A percentile compares a stretch with the other conserved stretches of the same genome.
These are phyloP conservation scores for Microdochium bolleyi DNA, from an alignment of 2,329 filamentous ascomycete species.

Conservation along the genomic window DNA sequence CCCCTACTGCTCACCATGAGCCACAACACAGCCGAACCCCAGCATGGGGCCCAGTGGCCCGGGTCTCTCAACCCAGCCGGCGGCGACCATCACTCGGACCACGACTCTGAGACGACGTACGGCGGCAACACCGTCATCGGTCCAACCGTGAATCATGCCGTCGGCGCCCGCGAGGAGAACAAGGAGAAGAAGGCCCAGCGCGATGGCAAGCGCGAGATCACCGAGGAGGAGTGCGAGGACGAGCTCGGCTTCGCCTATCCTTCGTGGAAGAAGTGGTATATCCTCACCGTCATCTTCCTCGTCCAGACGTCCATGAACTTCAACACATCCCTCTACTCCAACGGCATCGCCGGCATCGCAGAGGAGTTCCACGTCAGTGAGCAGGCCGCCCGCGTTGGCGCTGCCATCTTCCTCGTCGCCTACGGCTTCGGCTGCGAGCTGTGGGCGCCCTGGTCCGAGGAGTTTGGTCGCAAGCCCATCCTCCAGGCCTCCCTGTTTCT, in stretches of 20 bases:
- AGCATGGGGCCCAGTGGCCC: neutral
- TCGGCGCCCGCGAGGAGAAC: slow-evolving; percentile 9
- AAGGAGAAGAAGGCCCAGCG: slow-evolving; percentile 10
- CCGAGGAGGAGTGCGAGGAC: slow-evolving; percentile 48
- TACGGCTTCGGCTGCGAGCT: slow-evolving; percentile 85
- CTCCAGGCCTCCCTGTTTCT: slow-evolving; percentile 66
- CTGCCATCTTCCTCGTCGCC: slow-evolving; percentile 68
- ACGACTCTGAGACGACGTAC: slow-evolving; percentile 1
- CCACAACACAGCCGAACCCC: neutral
- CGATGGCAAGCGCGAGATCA: slow-evolving; percentile 17
- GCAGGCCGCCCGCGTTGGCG: slow-evolving; percentile 64
- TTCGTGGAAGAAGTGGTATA: slow-evolving; percentile 60
- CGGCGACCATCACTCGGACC: neutral
- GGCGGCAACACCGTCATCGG: slow-evolving; percentile 6
- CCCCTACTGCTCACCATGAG: neutral
- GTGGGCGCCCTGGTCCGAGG: slow-evolving; percentile 84
- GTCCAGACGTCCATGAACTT: slow-evolving; percentile 75
- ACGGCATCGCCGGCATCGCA: slow-evolving; percentile 56
- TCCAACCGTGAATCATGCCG: slow-evolving; percentile 10
- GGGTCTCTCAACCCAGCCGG: neutral
- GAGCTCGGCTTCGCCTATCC: slow-evolving; percentile 58
- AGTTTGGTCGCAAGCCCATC: slow-evolving; percentile 69
- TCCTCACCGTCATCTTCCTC: slow-evolving; percentile 64
- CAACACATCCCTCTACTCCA: slow-evolving; percentile 68
- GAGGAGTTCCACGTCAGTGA: slow-evolving; percentile 60